Conservation (phyloP, 2,329 filamentous ascomycete species). For the Paecilomyces niveus region DNA sequence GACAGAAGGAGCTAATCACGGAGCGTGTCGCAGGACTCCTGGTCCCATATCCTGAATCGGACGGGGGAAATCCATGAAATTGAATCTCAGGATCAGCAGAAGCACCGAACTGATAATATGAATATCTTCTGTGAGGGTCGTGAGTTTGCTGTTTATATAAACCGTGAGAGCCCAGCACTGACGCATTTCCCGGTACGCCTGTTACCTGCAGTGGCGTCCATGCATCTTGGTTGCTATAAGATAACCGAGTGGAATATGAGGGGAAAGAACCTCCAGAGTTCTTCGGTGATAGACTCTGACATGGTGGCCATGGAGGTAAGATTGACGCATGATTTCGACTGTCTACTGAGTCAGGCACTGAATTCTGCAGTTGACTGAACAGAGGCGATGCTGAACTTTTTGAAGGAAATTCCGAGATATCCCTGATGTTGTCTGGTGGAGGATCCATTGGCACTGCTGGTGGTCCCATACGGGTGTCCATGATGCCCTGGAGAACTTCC, state of each 20-base stretch:
- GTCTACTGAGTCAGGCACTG: background rate
- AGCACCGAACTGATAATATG: slow-evolving; percentile 18
- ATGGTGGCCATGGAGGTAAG: slow-evolving; percentile 8
- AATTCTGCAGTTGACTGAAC: background rate
- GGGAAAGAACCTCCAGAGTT: background rate
- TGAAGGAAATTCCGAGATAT: background rate
- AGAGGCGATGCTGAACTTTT: background rate
- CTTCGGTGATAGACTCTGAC: slow-evolving; percentile 5
- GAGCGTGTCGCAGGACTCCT: slow-evolving; percentile 21
- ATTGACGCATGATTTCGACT: slow-evolving; percentile 7
- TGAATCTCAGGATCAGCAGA: slow-evolving; percentile 27
- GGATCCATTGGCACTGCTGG: slow-evolving; percentile 5
- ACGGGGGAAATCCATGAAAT: slow-evolving; percentile 19
- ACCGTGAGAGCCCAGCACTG: slow-evolving; percentile 11
- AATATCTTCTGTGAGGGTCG: slow-evolving; percentile 16
- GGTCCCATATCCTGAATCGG: slow-evolving; percentile 32
- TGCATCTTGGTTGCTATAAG: slow-evolving; percentile 17
- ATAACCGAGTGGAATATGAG: background rate
- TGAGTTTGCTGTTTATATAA: slow-evolving; percentile 11
- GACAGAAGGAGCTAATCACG: slow-evolving; percentile 19
- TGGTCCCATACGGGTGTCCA: slow-evolving; percentile 11
- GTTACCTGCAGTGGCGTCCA: slow-evolving; percentile 28
- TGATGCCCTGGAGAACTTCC: slow-evolving; percentile 27
- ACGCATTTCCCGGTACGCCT: slow-evolving; percentile 12
- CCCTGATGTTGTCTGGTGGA: background rate